Base-by-base conservation (phyloP, 116 monocot genomes). In the Posidonia oceanica region DNA sequence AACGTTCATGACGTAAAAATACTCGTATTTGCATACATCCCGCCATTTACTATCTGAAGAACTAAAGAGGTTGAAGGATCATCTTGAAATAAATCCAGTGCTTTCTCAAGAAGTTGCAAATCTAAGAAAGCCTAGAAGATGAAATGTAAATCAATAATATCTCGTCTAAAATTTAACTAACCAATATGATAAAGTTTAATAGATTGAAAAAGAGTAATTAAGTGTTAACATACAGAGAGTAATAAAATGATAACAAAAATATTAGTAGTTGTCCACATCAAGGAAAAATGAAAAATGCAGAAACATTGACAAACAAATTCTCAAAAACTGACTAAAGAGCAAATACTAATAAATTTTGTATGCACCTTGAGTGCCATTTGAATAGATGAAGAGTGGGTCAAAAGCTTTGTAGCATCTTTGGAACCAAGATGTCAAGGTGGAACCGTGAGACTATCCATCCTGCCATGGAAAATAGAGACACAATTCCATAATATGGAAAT, bases 371-470 rank as follows among this genome's bases (percentile, higher is more conserved):
- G 59, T 63, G 90, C 87, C 39, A 54, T 81, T 59, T 90, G 87
- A 69, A 89, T 72, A 78, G 84, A 87, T 17, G 89, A 79, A 81
- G 82, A 97, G 70, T 82, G 71, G 42, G 85, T 80, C 71, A 92
- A 81, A 67, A 97, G 85, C 73, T 85, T 97, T 52, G 87, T 69
- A 39, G 80, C 82, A 90, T 92, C 97, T 59, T 71, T 73, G 53
- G 80, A 72, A 39, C 77, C 80, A 78, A 92, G 67, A 75, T 79
- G 85, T 68, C 80, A 65, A 72, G 97, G 97, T 38, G 92, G 76
- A 85, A 97, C 80, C 66, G 97, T 79, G 64, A 87, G 83, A 75
- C 76, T 48, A 69, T 97, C 87, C 68, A 97, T 87, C 97, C 97
- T 93, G 74, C 70, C 76, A 75, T 48, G 69, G 18, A 58, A 57